A percentile compares a stretch with the other conserved stretches of the same genome.
Evolutionary conservation across 164 flowering plant genomes (phyloP).

Genomic region (Dillenia turbinata): DNA sequence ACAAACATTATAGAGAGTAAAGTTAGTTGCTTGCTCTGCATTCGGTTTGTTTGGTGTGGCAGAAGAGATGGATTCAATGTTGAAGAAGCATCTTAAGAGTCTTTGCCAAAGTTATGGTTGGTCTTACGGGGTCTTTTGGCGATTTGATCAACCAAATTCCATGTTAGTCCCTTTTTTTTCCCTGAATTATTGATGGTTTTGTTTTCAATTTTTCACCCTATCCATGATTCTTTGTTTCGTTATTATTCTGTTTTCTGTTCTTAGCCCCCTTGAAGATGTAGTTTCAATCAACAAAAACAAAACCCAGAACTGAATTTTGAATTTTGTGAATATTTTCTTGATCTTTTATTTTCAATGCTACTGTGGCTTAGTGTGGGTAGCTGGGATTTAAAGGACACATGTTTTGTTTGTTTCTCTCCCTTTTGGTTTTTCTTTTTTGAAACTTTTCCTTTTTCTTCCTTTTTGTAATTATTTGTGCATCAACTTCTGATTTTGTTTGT

Average conservation of each 20-base stretch:
- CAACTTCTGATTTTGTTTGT: too few relatives aligned
- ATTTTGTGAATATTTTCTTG: neutral
- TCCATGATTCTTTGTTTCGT: too few relatives aligned
- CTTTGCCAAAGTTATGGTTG: constrained; percentile 48
- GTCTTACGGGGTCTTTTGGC: constrained; percentile 64
- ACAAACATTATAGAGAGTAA: too few relatives aligned
- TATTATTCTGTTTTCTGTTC: neutral
- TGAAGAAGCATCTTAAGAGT: constrained; percentile 32
- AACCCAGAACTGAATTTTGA: too few relatives aligned
- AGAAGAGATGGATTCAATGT: constrained; percentile 21
- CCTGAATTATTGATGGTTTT: neutral
- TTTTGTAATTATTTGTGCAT: too few relatives aligned
- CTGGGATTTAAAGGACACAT: too few relatives aligned
- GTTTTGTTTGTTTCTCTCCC: too few relatives aligned
- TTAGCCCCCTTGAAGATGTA: neutral
- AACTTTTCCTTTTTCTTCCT: too few relatives aligned
- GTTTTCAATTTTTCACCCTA: neutral
- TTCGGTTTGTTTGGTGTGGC: constrained; percentile 11
- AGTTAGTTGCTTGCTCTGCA: neutral
- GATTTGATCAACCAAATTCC: constrained; percentile 43
- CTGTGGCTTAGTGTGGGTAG: too few relatives aligned
- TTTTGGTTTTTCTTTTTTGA: too few relatives aligned
- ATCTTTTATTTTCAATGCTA: too few relatives aligned
- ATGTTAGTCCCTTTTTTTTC: constrained; percentile 26
- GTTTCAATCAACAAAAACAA: too few relatives aligned